A percentile compares a stretch with the other conserved stretches of the same genome.
Conservation (phyloP, 495 filamentous ascomycete species). For the Gamarada debralockiae region DNA sequence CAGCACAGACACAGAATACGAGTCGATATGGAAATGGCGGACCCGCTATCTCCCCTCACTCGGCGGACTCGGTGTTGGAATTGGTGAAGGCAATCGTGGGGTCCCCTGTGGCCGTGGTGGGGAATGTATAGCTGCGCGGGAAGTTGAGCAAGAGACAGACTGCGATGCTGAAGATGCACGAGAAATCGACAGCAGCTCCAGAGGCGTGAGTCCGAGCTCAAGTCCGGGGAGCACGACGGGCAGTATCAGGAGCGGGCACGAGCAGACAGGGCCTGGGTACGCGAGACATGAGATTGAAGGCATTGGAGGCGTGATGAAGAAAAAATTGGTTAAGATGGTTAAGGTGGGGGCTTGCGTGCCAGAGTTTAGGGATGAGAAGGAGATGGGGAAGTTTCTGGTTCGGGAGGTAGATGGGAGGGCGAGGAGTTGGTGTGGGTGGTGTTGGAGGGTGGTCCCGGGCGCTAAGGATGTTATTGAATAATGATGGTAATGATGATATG, state of each 20-base stretch:
- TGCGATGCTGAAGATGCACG: constrained; percentile 64
- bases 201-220: constrained; percentile 21
- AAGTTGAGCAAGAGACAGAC: constrained; percentile 77
- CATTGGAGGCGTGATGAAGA: constrained; percentile 79
- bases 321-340: constrained; percentile 71
- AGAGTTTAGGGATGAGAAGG: constrained; percentile 76
- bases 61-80: constrained; percentile 78
- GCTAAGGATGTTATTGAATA: constrained; percentile 32
- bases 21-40: constrained; percentile 81
- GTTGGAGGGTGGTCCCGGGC: constrained; percentile 52
- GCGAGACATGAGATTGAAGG: constrained; percentile 82
- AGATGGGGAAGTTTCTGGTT: constrained; percentile 45
- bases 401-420: constrained; percentile 50
- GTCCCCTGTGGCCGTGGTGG: constrained; percentile 74
- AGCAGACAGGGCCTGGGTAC: constrained; percentile 57
- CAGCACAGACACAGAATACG: constrained; percentile 67
- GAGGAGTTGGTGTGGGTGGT: constrained; percentile 69
- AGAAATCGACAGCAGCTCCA: constrained; percentile 27
- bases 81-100: constrained; percentile 82
- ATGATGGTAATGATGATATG: constrained; percentile 2
- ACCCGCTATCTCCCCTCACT: constrained; percentile 77
- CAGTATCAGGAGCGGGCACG: background rate
- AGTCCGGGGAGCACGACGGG: constrained; percentile 9
- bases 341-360: constrained; percentile 76
- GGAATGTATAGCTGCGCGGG: constrained; percentile 64